Evolutionary conservation across 257 asterid species (phyloP), one percentile per base, ranked within the genome.

Genomic region (Ilex aquifolium): DNA sequence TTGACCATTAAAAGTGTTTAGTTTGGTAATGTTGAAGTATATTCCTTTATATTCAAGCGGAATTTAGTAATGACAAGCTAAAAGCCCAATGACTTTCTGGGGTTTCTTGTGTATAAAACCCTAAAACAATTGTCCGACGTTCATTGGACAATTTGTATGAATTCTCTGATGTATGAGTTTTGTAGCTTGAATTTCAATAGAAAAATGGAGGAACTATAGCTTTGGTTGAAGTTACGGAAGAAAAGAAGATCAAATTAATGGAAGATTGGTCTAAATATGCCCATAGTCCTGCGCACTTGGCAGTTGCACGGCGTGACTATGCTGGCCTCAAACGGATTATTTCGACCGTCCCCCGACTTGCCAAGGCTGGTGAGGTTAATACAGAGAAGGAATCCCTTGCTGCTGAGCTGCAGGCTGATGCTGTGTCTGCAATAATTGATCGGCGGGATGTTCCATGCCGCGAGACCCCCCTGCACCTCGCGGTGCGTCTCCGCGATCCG

Each of bases 361-460:
- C 96, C 21, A 85, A 88, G 80, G 95, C 97, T 0, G 97, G 99
- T 56, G 97, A 90, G 72, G 99, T 93, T 64, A 88, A 70, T 65
- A 77, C 71, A 2, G 99, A 93, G 77, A 77, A 78, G 0, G 95
- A 87, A 69, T 93, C 99, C 69, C 51, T 93, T 75, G 80, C 88
- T 62, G 95, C 99, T 60, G 99, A 93, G 72, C 63, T 58, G 65
- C 68, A 90, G 64, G 97, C 99, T 7, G 99, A 93, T 69, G 79
- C 82, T 12, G 85, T 90, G 36, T 81, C 96, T 39, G 70, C 81
- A n/a, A 75, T 81, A 61, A 82, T 93, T 68, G 99, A 93, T 76
- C 71, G 96, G 66, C 79, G 99, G 67, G 97, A 93, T 70, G 97
- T 93, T 59, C 99, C 99, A 0, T 95, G 96, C 32, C 84, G 99